phyloP scores from a whole-genome alignment of 495 filamentous ascomycete species.

The Xylaria flabelliformis region DNA sequence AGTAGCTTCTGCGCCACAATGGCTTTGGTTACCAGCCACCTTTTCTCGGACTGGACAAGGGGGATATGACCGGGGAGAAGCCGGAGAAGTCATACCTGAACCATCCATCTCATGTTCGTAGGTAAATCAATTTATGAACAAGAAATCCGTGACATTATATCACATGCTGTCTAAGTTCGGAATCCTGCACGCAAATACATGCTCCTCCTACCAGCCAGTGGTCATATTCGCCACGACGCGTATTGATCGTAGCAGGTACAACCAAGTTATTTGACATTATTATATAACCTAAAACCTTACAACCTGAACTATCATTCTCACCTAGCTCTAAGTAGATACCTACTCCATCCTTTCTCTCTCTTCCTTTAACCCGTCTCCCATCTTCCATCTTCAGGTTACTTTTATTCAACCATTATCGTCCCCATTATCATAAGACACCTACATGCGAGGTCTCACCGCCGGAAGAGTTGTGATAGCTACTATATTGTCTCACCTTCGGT shows the following conservation, averaged over 20 bases:
- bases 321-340: too few relatives aligned
- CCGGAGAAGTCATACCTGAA: neutral
- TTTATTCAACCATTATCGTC: neutral
- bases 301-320: neutral
- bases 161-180: neutral
- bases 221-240: neutral
- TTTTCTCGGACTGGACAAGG: neutral
- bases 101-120: neutral
- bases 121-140: neutral
- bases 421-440: neutral
- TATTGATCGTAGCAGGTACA: neutral
- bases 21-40: neutral
- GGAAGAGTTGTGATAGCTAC: neutral
- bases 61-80: neutral
- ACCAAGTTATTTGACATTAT: neutral
- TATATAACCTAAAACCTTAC: neutral
- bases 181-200: neutral
- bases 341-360: neutral
- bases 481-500: slow-evolving; percentile 6
- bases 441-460: slow-evolving; percentile 1
- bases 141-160: neutral
- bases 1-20: neutral
- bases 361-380: neutral
- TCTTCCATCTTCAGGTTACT: neutral
- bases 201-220: neutral